Percentiles rank a stretch among this genome's conserved stretches.
phyloP scores from a whole-genome alignment of 352 stramenopile species.

The Stramenopiles sp. region DNA sequence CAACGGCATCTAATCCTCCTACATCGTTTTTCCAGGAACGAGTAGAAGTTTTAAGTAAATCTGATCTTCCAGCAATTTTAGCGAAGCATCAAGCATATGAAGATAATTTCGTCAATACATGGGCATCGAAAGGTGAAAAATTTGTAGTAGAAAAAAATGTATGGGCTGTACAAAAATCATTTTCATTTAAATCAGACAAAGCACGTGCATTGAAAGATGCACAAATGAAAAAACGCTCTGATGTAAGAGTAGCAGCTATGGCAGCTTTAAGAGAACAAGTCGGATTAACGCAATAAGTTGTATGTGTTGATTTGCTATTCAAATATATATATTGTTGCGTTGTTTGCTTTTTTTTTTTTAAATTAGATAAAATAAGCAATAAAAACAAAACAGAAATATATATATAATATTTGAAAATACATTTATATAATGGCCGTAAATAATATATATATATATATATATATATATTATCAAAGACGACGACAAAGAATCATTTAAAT shows the following conservation, averaged over 20 bases:
- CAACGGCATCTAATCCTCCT: not conserved
- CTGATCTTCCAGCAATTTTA: not conserved
- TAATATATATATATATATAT: too few relatives aligned
- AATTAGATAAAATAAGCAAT: too few relatives aligned
- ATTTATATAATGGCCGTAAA: too few relatives aligned
- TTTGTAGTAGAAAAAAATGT: not conserved
- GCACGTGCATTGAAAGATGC: not conserved
- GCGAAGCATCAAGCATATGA: not conserved
- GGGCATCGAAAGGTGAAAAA: not conserved
- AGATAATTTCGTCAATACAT: not conserved
- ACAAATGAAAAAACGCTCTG: not conserved
- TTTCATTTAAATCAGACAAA: not conserved
- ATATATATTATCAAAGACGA: too few relatives aligned
- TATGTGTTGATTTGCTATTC: too few relatives aligned
- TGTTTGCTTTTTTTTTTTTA: too few relatives aligned
- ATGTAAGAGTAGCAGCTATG: not conserved
- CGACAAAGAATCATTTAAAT: too few relatives aligned
- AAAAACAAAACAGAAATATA: too few relatives aligned
- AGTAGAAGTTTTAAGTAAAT: not conserved
- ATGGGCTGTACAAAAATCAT: not conserved
- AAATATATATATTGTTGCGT: too few relatives aligned
- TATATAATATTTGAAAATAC: too few relatives aligned
- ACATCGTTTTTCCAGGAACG: not conserved
- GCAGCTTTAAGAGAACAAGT: too few relatives aligned
- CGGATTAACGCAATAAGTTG: too few relatives aligned